A percentile compares a stretch with the other conserved stretches of the same genome.
phyloP scores from a whole-genome alignment of 148 eudicot genomes.

The Camellia sinensis region DNA sequence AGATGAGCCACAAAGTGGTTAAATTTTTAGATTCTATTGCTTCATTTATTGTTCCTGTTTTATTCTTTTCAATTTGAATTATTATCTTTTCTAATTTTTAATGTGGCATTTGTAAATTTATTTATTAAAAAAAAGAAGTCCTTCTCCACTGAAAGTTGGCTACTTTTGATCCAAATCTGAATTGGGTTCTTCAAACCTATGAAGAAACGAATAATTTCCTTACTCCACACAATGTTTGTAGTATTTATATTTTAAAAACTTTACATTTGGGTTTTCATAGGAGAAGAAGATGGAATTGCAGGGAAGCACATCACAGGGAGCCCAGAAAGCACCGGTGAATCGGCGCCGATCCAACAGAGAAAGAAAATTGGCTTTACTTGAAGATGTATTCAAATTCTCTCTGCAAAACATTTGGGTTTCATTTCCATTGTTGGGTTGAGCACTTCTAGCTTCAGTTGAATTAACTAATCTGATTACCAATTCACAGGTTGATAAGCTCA shows the following conservation, averaged over 20 bases:
- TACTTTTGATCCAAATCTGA: conserved; percentile 26
- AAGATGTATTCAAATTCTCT: conserved; percentile 56
- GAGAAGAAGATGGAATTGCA: conserved; percentile 42
- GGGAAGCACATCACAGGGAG: conserved; percentile 28
- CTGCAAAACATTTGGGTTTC: not conserved
- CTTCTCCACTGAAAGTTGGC: conserved; percentile 7
- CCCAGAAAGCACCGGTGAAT: conserved; percentile 28
- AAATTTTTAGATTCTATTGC: not conserved
- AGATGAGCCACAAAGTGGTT: not conserved
- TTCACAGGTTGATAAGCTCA: conserved; percentile 80
- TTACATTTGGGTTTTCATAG: conserved; percentile 21
- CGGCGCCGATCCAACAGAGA: conserved; percentile 38
- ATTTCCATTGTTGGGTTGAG: not conserved
- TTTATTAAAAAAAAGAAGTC: not conserved
- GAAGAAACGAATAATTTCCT: conserved; percentile 13
- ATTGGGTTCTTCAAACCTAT: conserved; percentile 4
- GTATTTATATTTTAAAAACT: not conserved
- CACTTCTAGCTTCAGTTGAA: not conserved
- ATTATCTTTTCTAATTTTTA: not conserved
- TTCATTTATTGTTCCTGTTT: conserved; percentile 1
- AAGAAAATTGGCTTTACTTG: conserved; percentile 60
- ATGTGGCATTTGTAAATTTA: not conserved
- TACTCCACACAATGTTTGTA: not conserved
- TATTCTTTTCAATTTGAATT: not conserved
- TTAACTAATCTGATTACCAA: conserved; percentile 5